A percentile compares a stretch with the other conserved stretches of the same genome.
Evolutionary conservation across 345 rosid species (phyloP).

Genomic region (Nephelium lappaceum): DNA sequence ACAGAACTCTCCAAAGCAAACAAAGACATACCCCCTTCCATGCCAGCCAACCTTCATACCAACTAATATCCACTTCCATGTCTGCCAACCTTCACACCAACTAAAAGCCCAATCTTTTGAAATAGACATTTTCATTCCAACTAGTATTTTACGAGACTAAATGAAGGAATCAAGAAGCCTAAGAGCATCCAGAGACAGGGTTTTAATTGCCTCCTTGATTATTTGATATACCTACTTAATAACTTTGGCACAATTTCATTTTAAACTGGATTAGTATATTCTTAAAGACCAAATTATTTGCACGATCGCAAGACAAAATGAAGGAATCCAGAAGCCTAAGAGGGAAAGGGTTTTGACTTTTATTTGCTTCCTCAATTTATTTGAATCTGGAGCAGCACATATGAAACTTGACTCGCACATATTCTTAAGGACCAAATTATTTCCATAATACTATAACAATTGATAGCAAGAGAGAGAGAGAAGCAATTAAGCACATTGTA

Average conservation of each 20-base stretch:
- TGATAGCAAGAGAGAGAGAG: not conserved
- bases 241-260: not conserved
- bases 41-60: not conserved
- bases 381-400: not conserved
- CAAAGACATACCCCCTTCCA: not conserved
- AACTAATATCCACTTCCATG: not conserved
- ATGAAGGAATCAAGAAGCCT: not conserved
- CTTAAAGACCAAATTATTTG: not conserved
- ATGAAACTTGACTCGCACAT: not conserved
- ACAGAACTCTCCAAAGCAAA: not conserved
- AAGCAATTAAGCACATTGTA: not conserved
- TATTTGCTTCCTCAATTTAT: not conserved
- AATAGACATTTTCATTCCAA: not conserved
- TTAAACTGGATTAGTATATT: not conserved
- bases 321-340: too few relatives aligned
- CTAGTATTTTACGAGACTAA: not conserved
- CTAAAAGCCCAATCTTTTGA: not conserved
- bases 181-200: not conserved
- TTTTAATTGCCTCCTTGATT: not conserved
- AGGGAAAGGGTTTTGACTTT: not conserved
- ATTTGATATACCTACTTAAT: too few relatives aligned
- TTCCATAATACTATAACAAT: not conserved
- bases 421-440: not conserved
- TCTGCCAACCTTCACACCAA: slow-evolving; percentile 1
- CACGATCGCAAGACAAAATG: not conserved